Evolutionary conservation across 176 grass and related monocot genomes (phyloP).

Genomic region (Cenchrus americanus): DNA sequence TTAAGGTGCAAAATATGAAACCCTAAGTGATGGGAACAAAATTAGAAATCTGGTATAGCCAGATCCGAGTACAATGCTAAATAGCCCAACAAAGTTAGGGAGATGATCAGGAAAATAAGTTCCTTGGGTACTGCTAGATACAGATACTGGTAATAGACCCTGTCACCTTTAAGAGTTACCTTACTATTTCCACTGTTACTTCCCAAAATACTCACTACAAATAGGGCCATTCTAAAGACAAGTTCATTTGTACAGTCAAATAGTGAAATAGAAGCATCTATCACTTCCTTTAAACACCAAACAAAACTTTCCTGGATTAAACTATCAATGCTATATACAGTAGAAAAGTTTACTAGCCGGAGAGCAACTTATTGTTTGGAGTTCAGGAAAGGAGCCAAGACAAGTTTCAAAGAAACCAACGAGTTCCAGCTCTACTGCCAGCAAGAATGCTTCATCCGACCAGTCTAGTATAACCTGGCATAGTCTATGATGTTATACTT

Average conservation of each 20-base stretch:
- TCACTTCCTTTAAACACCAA: not conserved
- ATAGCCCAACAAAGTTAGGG: no score
- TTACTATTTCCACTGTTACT: not conserved
- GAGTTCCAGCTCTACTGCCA: not conserved
- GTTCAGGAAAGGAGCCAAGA: not conserved
- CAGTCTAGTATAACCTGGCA: not conserved
- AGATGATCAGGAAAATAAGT: no score
- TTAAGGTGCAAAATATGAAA: no score
- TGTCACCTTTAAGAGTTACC: no score
- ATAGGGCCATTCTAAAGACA: not conserved
- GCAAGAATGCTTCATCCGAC: not conserved
- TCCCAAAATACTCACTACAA: not conserved
- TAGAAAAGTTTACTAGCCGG: not conserved
- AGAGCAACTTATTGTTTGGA: not conserved
- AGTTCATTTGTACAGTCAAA: not conserved
- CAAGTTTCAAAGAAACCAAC: not conserved
- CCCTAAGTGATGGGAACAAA: no score
- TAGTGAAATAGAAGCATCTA: not conserved
- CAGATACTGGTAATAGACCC: no score
- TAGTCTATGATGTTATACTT: not conserved
- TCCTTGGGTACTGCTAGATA: no score
- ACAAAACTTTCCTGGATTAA: not conserved
- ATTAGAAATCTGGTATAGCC: no score
- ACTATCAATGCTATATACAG: not conserved
- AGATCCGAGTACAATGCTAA: no score